Conservation (phyloP, 176 grass and related monocot species). For the Oryza brachyantha region DNA sequence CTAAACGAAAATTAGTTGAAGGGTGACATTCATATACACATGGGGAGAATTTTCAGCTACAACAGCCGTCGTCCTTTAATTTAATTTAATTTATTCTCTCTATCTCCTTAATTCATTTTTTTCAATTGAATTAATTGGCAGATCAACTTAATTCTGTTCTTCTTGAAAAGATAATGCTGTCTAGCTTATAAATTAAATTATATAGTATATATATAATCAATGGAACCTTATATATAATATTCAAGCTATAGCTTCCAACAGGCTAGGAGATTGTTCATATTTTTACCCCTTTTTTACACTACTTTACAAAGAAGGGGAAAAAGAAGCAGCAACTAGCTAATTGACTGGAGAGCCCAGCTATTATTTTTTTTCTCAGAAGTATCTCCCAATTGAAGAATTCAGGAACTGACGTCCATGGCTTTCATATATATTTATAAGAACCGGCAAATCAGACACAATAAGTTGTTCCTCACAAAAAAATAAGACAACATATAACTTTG, state of each 20-base stretch:
- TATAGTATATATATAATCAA: background rate
- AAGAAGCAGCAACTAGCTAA: background rate
- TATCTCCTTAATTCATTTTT: background rate
- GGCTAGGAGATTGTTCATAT: constrained; percentile 10
- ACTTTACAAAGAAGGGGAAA: background rate
- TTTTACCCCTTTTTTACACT: background rate
- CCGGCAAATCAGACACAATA: background rate
- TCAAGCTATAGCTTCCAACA: background rate
- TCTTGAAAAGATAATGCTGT: background rate
- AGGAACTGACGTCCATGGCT: background rate
- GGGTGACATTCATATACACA: background rate
- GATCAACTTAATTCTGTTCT: background rate
- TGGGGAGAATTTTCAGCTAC: background rate
- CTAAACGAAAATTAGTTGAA: background rate
- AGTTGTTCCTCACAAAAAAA: background rate
- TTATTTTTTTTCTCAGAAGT: background rate
- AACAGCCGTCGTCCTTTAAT: background rate
- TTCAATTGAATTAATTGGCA: background rate
- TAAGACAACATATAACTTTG: background rate
- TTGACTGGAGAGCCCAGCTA: background rate
- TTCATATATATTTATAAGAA: background rate
- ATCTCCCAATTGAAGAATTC: no score
- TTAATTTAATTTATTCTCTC: background rate
- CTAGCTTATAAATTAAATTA: background rate
- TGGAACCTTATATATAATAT: background rate